phyloP scores from a whole-genome alignment of 2,329 filamentous ascomycete species.

The Fusarium burgessii region DNA sequence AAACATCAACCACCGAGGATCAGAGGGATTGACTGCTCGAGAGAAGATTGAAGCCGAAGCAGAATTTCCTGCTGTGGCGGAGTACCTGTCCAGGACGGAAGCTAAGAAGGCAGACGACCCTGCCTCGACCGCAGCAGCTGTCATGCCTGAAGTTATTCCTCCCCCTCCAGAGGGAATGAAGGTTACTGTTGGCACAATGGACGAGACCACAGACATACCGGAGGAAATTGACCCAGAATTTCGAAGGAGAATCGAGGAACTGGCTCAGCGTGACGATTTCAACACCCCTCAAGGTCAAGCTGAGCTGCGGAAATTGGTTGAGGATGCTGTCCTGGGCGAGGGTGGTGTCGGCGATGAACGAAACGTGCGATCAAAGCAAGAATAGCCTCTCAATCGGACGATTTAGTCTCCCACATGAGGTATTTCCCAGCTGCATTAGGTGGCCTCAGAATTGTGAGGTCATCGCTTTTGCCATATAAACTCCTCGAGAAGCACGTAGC shows the following conservation, averaged over 20 bases:
- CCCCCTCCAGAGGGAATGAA: conserved; percentile 80
- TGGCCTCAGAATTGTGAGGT: conserved; percentile 67
- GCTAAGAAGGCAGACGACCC: conserved; percentile 47
- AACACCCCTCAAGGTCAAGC: conserved; percentile 82
- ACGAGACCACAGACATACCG: conserved; percentile 68
- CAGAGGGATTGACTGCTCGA: conserved; percentile 81
- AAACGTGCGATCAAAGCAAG: conserved; percentile 72
- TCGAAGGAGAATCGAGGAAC: conserved; percentile 85
- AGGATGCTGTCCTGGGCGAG: conserved; percentile 80
- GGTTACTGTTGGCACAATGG: conserved; percentile 82
- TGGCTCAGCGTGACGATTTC: conserved; percentile 87
- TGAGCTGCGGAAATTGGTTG: conserved; percentile 81
- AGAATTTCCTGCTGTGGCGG: conserved; percentile 41
- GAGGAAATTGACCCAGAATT: conserved; percentile 84
- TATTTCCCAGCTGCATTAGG: conserved; percentile 64
- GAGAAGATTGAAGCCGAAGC: conserved; percentile 72
- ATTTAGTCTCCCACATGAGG: conserved; percentile 70
- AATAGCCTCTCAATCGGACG: conserved; percentile 59
- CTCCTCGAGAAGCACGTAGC: conserved; percentile 64
- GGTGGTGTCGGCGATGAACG: conserved; percentile 71
- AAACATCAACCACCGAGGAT: conserved; percentile 73
- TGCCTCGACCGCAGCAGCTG: conserved; percentile 45
- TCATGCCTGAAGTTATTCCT: conserved; percentile 60
- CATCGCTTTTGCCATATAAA: conserved; percentile 58
- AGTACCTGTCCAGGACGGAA: conserved; percentile 39